phyloP scores from a whole-genome alignment of 225 moss, liverwort and hornwort species.

The Polytrichum commune region DNA sequence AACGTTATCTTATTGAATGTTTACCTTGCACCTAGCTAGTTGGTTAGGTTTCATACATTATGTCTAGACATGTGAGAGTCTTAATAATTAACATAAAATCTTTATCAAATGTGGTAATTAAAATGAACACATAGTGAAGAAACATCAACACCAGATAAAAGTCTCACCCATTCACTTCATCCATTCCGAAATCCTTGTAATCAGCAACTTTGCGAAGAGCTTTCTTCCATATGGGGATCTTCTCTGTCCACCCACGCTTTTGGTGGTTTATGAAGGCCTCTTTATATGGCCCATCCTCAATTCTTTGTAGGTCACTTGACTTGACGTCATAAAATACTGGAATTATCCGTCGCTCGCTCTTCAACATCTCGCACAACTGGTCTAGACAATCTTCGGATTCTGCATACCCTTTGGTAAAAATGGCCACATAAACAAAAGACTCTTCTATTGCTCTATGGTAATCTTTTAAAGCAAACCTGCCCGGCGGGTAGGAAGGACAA shows the following conservation, averaged over 20 bases:
- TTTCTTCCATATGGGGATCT: conserved; percentile 6
- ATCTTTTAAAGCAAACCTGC: no score
- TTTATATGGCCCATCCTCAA: background rate
- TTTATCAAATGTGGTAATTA: background rate
- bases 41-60: no score
- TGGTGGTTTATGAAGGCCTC: background rate
- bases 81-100: background rate
- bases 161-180: conserved; percentile 1
- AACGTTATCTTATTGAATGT: no score
- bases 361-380: no score
- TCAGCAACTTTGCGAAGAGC: background rate
- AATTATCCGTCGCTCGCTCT: background rate
- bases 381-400: background rate
- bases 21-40: no score
- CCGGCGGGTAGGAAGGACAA: no score
- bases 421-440: conserved; percentile 2
- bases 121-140: background rate
- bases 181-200: background rate
- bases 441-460: background rate
- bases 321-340: background rate
- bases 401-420: conserved; percentile 12
- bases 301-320: background rate
- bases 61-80: no score
- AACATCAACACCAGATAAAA: no score
- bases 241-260: background rate